Conservation (phyloP, 2,329 filamentous ascomycete species). For the Zymoseptoria ardabiliae region DNA sequence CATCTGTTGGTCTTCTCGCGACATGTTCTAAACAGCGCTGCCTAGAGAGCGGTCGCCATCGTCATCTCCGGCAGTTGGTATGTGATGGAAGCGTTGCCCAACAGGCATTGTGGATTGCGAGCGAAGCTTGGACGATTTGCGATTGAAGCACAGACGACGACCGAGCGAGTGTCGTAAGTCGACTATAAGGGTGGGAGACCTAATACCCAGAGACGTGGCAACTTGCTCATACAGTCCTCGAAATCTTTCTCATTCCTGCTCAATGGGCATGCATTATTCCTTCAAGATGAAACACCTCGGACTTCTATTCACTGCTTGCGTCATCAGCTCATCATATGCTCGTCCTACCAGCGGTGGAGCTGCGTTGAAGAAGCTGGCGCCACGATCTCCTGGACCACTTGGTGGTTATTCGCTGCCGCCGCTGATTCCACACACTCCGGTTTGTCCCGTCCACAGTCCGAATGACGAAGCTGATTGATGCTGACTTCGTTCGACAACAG, state of each 20-base stretch:
- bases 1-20: neutral
- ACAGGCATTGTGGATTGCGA: neutral
- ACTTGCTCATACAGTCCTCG: neutral
- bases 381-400: neutral
- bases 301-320: neutral
- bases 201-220: neutral
- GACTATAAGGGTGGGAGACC: neutral
- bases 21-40: neutral
- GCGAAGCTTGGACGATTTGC: neutral
- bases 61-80: neutral
- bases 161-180: neutral
- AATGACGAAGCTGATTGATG: conserved; percentile 42
- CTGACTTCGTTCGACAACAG: neutral
- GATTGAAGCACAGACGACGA: neutral
- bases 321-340: neutral
- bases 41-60: neutral
- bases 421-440: conserved; percentile 52
- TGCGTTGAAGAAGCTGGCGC: neutral
- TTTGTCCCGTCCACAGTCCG: conserved; percentile 17
- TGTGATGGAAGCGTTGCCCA: too few species aligned
- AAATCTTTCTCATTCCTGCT: neutral
- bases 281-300: neutral
- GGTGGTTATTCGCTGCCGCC: conserved; percentile 26
- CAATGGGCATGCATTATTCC: neutral
- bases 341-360: neutral